These are phyloP conservation scores for Ogataea zsoltii DNA, from an alignment of 805 yeast genomes.

Conservation along the genomic window DNA sequence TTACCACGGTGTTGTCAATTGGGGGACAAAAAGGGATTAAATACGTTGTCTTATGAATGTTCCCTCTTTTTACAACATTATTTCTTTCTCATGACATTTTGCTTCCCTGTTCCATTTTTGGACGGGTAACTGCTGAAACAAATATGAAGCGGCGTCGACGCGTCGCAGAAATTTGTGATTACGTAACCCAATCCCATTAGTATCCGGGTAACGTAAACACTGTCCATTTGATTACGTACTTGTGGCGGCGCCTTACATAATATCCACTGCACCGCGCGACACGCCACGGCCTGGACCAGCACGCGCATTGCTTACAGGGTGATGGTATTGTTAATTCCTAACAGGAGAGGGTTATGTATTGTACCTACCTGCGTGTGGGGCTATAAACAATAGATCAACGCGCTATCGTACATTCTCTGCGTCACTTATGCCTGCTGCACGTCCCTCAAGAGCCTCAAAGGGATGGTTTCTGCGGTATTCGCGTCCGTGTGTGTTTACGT, in stretches of 20 bases:
- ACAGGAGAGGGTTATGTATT: not conserved
- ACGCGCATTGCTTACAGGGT: not conserved
- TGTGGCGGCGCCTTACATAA: not conserved
- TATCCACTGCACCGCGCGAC: too few species aligned
- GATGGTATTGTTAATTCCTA: not conserved
- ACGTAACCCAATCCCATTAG: not conserved
- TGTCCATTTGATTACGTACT: too few species aligned
- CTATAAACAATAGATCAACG: not conserved
- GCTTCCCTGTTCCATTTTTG: conserved; percentile 4
- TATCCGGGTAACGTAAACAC: too few species aligned
- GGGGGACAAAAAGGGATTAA: too few species aligned
- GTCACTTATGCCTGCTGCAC: not conserved
- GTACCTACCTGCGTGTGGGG: not conserved
- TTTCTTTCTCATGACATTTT: not conserved
- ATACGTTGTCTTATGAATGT: not conserved
- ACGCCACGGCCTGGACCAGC: not conserved
- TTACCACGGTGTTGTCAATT: too few species aligned
- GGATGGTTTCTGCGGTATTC: conserved; percentile 3
- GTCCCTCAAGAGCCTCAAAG: conserved; percentile 1
- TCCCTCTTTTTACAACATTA: conserved; percentile 5
- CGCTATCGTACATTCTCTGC: conserved; percentile 1
- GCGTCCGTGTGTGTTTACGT: not conserved
- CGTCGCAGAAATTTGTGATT: too few species aligned
- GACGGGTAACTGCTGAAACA: conserved; percentile 1
- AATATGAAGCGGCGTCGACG: not conserved